Conservation (phyloP, 495 filamentous ascomycete species). For the Opeltia flavorubescens region DNA sequence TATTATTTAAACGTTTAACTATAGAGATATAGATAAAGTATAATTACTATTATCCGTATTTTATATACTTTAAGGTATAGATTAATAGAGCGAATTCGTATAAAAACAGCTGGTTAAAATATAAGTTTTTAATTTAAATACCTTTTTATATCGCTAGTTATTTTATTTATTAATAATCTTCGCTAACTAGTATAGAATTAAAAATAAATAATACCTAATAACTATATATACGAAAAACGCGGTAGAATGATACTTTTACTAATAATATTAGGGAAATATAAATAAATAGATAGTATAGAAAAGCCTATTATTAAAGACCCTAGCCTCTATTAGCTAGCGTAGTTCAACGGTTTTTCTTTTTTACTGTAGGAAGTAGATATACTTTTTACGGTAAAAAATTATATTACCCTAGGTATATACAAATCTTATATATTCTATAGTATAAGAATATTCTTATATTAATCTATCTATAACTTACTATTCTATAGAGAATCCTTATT, state of each 20-base stretch:
- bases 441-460: no score
- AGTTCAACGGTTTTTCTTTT: background rate
- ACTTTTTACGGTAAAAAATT: no score
- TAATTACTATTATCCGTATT: conserved; percentile 1
- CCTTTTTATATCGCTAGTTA: conserved; percentile 1
- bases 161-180: conserved; percentile 2
- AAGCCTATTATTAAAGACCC: background rate
- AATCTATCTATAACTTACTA: no score
- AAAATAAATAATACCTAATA: background rate
- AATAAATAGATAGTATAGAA: background rate
- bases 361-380: background rate
- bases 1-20: background rate
- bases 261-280: background rate
- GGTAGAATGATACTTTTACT: background rate
- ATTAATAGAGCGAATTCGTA: conserved; percentile 2
- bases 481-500: no score
- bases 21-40: background rate
- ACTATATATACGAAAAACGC: background rate
- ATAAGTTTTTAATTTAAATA: no score
- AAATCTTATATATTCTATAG: no score
- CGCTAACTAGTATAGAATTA: conserved; percentile 2
- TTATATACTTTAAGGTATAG: background rate
- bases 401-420: no score
- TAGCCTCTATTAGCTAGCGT: background rate
- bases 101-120: conserved; percentile 2